phyloP scores from a whole-genome alignment of 805 yeast species.

The Ogataea populi-albae region DNA sequence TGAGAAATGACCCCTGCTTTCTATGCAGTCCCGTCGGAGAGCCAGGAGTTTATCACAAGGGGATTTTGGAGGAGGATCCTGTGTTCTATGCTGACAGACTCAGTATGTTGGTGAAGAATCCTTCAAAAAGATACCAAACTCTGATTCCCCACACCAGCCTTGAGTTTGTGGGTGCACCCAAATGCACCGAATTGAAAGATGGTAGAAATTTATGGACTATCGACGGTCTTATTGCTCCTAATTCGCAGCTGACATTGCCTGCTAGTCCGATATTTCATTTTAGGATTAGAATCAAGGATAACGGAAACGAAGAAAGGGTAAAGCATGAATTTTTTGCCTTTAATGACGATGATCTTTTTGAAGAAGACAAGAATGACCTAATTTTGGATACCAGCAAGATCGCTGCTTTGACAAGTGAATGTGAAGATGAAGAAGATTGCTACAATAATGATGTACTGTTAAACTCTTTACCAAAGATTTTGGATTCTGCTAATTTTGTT shows the following conservation, averaged over 20 bases:
- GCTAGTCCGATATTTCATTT: conserved; percentile 26
- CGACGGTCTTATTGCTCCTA: conserved; percentile 28
- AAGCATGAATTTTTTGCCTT: conserved; percentile 29
- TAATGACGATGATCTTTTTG: conserved; percentile 25
- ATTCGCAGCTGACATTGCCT: conserved; percentile 13
- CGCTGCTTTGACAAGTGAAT: conserved; percentile 1
- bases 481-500: conserved; percentile 48
- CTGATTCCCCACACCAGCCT: conserved; percentile 35
- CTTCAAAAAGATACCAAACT: conserved; percentile 23
- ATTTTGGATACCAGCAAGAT: conserved; percentile 12
- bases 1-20: conserved; percentile 44
- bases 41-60: conserved; percentile 12
- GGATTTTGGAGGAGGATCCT: conserved; percentile 29
- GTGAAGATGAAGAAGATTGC: conserved; percentile 7
- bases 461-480: conserved; percentile 33
- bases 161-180: conserved; percentile 18
- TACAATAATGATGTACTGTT: conserved; percentile 13
- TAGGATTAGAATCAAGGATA: conserved; percentile 27
- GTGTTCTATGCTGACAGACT: conserved; percentile 36
- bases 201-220: conserved; percentile 19
- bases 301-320: conserved; percentile 8
- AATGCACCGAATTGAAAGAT: conserved; percentile 7
- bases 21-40: conserved; percentile 18
- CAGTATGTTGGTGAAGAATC: conserved; percentile 16
- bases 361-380: conserved; percentile 25